phyloP scores from a whole-genome alignment of 176 grass and related monocot genomes.

The Zea luxurians region DNA sequence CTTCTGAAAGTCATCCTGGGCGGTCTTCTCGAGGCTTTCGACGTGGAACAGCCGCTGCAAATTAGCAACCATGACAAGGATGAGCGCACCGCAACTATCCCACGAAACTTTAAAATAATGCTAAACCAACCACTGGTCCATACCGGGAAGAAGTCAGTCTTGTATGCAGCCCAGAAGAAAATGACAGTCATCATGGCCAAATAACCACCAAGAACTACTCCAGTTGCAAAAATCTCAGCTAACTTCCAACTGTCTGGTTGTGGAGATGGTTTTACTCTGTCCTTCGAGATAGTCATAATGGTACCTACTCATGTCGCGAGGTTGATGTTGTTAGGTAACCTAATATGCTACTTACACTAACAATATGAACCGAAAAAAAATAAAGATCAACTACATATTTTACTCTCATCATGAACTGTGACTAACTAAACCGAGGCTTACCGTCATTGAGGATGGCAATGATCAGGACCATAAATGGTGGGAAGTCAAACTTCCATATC shows the following conservation, averaged over 20 bases:
- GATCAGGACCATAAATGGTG: slow-evolving; percentile 94
- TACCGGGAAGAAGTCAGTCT: slow-evolving; percentile 89
- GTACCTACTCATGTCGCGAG: slow-evolving; percentile 52
- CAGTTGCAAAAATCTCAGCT: slow-evolving; percentile 87
- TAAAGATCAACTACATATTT: slow-evolving; percentile 1
- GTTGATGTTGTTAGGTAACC: slow-evolving; percentile 2
- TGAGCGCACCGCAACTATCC: slow-evolving; percentile 1
- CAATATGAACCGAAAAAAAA: not conserved
- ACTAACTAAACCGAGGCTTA: slow-evolving; percentile 28
- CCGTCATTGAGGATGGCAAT: slow-evolving; percentile 97
- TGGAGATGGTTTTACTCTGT: slow-evolving; percentile 88
- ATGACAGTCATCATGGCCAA: slow-evolving; percentile 93
- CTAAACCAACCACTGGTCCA: not conserved
- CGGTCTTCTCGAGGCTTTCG: slow-evolving; percentile 81
- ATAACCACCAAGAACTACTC: slow-evolving; percentile 74
- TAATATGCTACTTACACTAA: slow-evolving; percentile 16
- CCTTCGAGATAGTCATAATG: slow-evolving; percentile 96
- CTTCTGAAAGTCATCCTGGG: slow-evolving; percentile 80
- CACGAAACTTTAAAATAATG: not conserved
- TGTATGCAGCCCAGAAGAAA: slow-evolving; percentile 94
- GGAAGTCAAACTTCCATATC: slow-evolving; percentile 86
- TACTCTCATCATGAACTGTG: not conserved
- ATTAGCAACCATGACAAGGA: slow-evolving; percentile 22
- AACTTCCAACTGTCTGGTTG: slow-evolving; percentile 91
- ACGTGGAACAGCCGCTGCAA: slow-evolving; percentile 74